Percentiles rank a stretch among this genome's conserved stretches.
Evolutionary conservation across 2,329 filamentous ascomycete species (phyloP).

Genomic region (Botrytis byssoidea): DNA sequence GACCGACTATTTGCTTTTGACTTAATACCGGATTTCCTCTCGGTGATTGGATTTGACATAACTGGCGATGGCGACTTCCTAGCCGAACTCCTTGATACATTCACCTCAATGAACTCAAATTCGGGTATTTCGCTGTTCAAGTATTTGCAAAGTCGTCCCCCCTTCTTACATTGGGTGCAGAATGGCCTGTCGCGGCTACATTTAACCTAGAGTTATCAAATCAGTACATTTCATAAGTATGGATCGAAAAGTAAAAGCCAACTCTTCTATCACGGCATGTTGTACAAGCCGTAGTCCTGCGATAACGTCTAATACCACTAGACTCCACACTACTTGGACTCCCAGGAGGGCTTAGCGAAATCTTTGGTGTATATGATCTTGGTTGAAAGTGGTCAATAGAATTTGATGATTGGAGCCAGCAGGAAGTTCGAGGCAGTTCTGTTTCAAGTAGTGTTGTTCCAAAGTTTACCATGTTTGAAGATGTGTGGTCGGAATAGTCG

Average conservation of each 20-base stretch:
- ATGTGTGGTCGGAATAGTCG: not conserved
- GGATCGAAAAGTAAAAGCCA: not conserved
- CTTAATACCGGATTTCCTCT: conserved; percentile 3
- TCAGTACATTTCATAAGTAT: not conserved
- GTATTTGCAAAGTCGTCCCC: conserved; percentile 11
- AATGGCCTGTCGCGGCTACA: conserved; percentile 13
- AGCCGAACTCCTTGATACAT: not conserved
- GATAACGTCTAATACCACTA: conserved; percentile 13
- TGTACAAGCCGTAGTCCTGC: conserved; percentile 12
- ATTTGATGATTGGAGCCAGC: not conserved
- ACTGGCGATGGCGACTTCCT: conserved; percentile 5
- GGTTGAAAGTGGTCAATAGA: not conserved
- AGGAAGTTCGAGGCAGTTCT: not conserved
- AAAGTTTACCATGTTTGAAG: not conserved
- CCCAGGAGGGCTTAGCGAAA: not conserved
- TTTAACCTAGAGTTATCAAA: conserved; percentile 1
- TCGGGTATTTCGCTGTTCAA: conserved; percentile 15
- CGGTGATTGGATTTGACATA: not conserved
- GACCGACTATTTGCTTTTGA: not conserved
- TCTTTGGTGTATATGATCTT: not conserved
- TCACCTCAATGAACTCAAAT: conserved; percentile 14
- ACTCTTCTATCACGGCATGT: conserved; percentile 15
- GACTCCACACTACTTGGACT: not conserved
- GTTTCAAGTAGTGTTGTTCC: not conserved
- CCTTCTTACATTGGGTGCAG: conserved; percentile 8